Percentiles rank a stretch among this genome's conserved stretches.
These are phyloP conservation scores for Tylopilus intermedius DNA, from an alignment of 768 basidiomycete genomes.

Conservation along the genomic window DNA sequence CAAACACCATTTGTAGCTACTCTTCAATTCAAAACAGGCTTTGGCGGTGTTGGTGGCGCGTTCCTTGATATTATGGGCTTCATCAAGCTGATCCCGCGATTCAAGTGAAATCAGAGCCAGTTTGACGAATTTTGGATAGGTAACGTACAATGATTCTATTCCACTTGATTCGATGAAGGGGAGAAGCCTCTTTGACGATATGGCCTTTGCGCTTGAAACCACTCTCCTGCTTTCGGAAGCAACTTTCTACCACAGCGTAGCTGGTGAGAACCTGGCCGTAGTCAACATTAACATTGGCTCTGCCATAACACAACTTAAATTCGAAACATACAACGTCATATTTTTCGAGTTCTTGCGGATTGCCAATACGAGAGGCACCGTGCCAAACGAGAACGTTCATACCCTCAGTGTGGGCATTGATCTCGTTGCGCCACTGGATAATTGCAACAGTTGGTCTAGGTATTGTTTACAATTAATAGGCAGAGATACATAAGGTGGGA, in stretches of 20 bases:
- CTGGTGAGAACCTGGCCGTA: conserved; percentile 68
- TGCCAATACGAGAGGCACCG: conserved; percentile 65
- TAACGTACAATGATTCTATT: conserved; percentile 64
- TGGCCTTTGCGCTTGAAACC: conserved; percentile 86
- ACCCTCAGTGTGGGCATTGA: conserved; percentile 77
- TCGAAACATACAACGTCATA: conserved; percentile 71
- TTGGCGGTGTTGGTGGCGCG: conserved; percentile 92
- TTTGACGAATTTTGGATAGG: not conserved
- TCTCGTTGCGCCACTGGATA: conserved; percentile 92
- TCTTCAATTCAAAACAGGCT: conserved; percentile 85
- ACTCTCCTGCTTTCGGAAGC: conserved; percentile 86
- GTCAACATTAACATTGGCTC: conserved; percentile 6
- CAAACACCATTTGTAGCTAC: conserved; percentile 87
- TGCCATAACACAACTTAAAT: not conserved
- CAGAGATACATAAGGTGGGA: not conserved
- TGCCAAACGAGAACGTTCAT: conserved; percentile 92
- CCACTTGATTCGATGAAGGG: conserved; percentile 83
- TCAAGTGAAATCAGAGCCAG: not conserved
- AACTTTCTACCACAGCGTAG: conserved; percentile 86
- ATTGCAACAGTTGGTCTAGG: conserved; percentile 48
- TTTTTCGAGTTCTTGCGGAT: conserved; percentile 66
- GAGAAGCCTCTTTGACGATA: conserved; percentile 84
- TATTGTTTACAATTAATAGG: not conserved
- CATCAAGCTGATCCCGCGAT: conserved; percentile 61
- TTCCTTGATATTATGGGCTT: conserved; percentile 98